Conservation (phyloP, 148 eudicot genomes). For the Rhododendron vialii region DNA sequence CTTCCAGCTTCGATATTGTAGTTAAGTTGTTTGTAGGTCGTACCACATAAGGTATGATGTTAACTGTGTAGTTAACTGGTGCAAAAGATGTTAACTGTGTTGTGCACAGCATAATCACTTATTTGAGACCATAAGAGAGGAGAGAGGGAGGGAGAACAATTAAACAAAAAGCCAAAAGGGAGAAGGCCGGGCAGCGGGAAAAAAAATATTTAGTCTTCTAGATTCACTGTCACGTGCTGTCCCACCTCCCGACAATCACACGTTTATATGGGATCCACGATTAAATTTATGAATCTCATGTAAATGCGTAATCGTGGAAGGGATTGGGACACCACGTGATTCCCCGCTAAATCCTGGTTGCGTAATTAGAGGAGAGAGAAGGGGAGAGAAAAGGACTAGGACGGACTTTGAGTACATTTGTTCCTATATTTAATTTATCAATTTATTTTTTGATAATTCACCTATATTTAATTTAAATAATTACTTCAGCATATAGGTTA, state of each 20-base stretch:
- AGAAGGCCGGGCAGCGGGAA: not conserved
- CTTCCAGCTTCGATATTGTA: not conserved
- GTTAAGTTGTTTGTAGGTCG: not conserved
- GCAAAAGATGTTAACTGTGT: not conserved
- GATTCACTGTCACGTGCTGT: not conserved
- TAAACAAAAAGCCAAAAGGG: not conserved
- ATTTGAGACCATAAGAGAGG: not conserved
- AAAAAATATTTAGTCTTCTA: no score
- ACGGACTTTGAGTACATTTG: not conserved
- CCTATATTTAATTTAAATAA: no score
- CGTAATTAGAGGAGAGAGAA: not conserved
- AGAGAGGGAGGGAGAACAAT: not conserved
- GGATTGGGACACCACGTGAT: not conserved
- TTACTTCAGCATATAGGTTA: no score
- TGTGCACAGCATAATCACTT: not conserved
- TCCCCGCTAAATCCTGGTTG: not conserved
- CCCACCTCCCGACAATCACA: not conserved
- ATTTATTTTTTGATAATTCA: no score
- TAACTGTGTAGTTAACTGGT: not conserved
- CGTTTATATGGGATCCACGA: not conserved
- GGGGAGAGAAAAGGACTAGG: not conserved
- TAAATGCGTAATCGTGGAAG: not conserved
- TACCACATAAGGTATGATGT: not conserved
- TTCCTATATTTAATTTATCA: not conserved
- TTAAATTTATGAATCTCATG: not conserved